These are phyloP conservation scores for Aspergillus brunneoviolaceus DNA, from an alignment of 2,329 filamentous ascomycete genomes.

Conservation along the genomic window DNA sequence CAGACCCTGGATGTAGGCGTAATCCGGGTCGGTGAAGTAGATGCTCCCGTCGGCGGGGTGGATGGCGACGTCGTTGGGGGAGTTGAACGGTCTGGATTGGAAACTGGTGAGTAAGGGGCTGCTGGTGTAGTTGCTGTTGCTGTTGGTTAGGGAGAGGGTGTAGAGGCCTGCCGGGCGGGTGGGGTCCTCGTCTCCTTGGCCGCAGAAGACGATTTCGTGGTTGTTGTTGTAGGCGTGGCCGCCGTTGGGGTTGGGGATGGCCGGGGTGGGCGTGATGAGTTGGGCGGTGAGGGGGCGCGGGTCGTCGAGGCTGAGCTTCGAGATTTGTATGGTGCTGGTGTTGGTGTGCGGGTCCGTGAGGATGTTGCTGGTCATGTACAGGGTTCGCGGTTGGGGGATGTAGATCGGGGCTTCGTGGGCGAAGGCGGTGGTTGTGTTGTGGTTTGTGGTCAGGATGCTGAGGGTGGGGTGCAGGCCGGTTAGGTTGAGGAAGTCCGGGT, in stretches of 20 bases:
- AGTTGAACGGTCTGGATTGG: slow-evolving; percentile 29
- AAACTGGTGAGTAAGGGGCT: slow-evolving; percentile 28
- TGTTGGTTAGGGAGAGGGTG: slow-evolving; percentile 20
- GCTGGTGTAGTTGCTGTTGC: background rate
- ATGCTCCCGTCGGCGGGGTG: slow-evolving; percentile 33
- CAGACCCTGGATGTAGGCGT: slow-evolving; percentile 36
- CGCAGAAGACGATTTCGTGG: slow-evolving; percentile 44
- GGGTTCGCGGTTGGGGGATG: slow-evolving; percentile 32
- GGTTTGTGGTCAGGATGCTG: slow-evolving; percentile 30
- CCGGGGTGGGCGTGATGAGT: slow-evolving; percentile 35
- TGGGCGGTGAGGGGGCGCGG: slow-evolving; percentile 25
- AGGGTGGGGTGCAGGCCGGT: slow-evolving; percentile 39
- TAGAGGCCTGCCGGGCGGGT: slow-evolving; percentile 23
- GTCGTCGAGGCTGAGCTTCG: slow-evolving; percentile 17
- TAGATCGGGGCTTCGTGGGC: slow-evolving; percentile 52
- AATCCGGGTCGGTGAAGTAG: slow-evolving; percentile 44
- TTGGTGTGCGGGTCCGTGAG: slow-evolving; percentile 19
- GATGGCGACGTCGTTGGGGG: slow-evolving; percentile 41
- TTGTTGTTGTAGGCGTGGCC: slow-evolving; percentile 37
- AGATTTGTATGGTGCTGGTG: slow-evolving; percentile 20
- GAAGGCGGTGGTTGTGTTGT: slow-evolving; percentile 46
- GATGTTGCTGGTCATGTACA: slow-evolving; percentile 44
- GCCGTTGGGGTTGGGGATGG: slow-evolving; percentile 50
- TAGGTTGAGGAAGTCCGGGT: slow-evolving; percentile 29
- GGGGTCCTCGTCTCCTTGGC: slow-evolving; percentile 38